phyloP scores from a whole-genome alignment of 1,139 yeast genomes.

The Yamadazyma mexicana region DNA sequence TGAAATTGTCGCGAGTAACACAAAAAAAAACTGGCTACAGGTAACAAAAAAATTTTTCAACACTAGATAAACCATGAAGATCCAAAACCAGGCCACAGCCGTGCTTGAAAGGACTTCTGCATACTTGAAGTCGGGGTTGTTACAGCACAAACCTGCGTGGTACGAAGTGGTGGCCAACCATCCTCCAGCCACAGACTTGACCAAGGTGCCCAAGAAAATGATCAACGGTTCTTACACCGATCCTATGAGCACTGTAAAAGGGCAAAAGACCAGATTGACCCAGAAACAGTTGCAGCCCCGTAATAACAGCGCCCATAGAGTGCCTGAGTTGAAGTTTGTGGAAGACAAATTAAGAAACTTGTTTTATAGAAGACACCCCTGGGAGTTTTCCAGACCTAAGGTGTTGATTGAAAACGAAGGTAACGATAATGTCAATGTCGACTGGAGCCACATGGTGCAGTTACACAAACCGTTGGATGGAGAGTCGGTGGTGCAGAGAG shows the following conservation, averaged over 20 bases:
- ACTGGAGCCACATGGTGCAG: constrained; percentile 83
- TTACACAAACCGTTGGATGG: constrained; percentile 78
- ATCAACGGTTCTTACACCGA: constrained; percentile 19
- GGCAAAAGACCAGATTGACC: constrained; percentile 42
- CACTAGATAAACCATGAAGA: constrained; percentile 47
- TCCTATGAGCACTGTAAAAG: constrained; percentile 15
- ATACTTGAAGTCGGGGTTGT: constrained; percentile 63
- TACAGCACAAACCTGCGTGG: constrained; percentile 80
- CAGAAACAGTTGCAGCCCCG: constrained; percentile 23
- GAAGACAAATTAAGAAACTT: constrained; percentile 83
- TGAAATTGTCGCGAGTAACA: too few relatives aligned
- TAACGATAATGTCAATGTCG: constrained; percentile 48
- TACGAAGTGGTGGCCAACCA: constrained; percentile 74
- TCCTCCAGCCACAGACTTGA: constrained; percentile 72
- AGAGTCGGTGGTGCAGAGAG: constrained; percentile 90
- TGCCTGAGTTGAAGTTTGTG: constrained; percentile 65
- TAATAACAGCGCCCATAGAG: constrained; percentile 42
- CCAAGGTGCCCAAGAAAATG: constrained; percentile 45
- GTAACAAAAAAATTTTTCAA: constrained; percentile 2
- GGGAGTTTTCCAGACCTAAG: constrained; percentile 97
- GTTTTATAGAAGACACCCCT: constrained; percentile 92
- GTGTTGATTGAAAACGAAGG: constrained; percentile 75
- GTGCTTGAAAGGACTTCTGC: constrained; percentile 79
- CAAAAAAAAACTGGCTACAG: background rate
- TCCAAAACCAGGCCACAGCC: constrained; percentile 65